These are phyloP conservation scores for Pseudocercospora fijiensis DNA, from an alignment of 2,329 filamentous ascomycete genomes.

Conservation along the genomic window DNA sequence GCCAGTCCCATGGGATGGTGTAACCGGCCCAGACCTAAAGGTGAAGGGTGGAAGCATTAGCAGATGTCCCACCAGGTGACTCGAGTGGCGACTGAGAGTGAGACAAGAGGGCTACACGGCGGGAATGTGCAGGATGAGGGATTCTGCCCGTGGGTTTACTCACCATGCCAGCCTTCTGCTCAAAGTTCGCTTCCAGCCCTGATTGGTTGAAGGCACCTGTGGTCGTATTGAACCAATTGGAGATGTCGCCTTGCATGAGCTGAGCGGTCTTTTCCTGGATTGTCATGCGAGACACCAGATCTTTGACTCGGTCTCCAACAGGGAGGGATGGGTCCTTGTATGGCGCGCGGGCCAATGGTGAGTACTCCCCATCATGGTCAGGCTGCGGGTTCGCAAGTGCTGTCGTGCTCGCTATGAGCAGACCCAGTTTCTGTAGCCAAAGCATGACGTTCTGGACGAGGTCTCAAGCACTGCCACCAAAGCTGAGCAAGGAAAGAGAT, in stretches of 20 bases:
- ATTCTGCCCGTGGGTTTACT: too few relatives aligned
- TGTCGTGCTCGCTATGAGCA: neutral
- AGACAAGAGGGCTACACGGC: too few relatives aligned
- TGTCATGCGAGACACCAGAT: constrained; percentile 71
- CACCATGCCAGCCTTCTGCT: constrained; percentile 63
- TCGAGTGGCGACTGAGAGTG: too few relatives aligned
- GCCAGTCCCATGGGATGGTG: constrained; percentile 62
- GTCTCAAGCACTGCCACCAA: neutral
- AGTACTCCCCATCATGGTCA: constrained; percentile 14
- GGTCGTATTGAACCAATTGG: constrained; percentile 71
- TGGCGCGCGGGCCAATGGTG: constrained; percentile 39
- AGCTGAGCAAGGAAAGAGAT: neutral
- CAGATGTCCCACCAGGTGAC: too few relatives aligned
- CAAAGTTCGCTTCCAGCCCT: constrained; percentile 66
- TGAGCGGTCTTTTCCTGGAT: constrained; percentile 72
- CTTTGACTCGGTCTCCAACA: constrained; percentile 63
- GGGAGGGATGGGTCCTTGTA: constrained; percentile 59
- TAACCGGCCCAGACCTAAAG: constrained; percentile 75
- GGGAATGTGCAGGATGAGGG: too few relatives aligned
- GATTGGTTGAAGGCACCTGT: constrained; percentile 65
- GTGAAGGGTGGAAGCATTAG: too few relatives aligned
- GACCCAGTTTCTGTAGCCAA: neutral
- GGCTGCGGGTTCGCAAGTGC: constrained; percentile 8
- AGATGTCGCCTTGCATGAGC: constrained; percentile 62
- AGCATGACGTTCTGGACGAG: neutral